Evolutionary conservation across 352 stramenopile genomes (phyloP), one percentile per base, ranked within the genome.

Genomic region (Aphanomyces stellatus): DNA sequence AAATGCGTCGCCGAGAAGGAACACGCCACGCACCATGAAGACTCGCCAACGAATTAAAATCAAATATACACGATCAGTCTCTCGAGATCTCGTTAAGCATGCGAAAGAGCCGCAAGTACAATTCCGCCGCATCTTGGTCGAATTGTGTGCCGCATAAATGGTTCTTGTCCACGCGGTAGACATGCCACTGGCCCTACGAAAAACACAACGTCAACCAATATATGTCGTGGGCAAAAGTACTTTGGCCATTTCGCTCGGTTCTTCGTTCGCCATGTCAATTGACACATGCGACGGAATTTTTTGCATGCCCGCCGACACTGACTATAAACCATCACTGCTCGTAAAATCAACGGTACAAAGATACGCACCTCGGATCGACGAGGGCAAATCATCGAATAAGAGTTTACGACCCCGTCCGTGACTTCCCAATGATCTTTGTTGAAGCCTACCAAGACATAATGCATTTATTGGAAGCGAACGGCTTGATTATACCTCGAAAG

Each of bases 361-460:
- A n/a, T n/a, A 25, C 0, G n/a, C 24, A 17, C 17, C 43, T 42
- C 27, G 33, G 46, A 10, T 35, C 41, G n/a, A 34, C 83, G 88
- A 34, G 79, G 79, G 0, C 74, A 67, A 42, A 90, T 62, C 78
- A 87, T 87, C 24, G 81, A 90, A 11, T 75, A 71, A 27, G 88
- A 83, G 62, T 91, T 91, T 10, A 92, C 83, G 0, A 76, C 75
- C 2, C 83, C 83, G 48, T 92, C 83, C 34, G 90, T 92, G 71
- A 85, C 80, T 42, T 79, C 74, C 83, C 83, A 91, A 49, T 80
- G 75, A 24, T 76, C 70, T 5, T 69, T 49, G 31, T 90, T 73
- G 55, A 88, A 88, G 24, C 81, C 74, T 77, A 53, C 49, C 49
- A 28, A 24, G 6, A 37, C 13, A 55, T 63, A 41, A 67, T 41